These are phyloP conservation scores for Withania somnifera DNA, from an alignment of 305 asterid genomes.

Conservation along the genomic window DNA sequence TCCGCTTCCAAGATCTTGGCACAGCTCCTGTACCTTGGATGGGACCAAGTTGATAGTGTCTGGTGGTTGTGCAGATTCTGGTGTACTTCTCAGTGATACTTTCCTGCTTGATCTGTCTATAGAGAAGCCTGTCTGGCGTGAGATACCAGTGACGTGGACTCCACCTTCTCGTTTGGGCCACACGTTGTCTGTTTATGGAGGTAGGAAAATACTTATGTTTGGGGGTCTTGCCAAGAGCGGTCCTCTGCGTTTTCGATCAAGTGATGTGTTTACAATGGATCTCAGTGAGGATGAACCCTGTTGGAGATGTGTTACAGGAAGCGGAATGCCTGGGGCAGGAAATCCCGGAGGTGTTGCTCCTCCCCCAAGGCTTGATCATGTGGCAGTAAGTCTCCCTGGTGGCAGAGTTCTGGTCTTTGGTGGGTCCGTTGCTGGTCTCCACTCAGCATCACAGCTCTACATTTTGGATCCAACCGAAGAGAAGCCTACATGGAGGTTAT, in stretches of 20 bases:
- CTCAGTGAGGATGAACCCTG: conserved; percentile 73
- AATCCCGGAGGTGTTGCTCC: conserved; percentile 85
- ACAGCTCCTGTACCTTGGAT: conserved; percentile 75
- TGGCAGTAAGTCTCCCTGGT: conserved; percentile 80
- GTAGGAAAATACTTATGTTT: conserved; percentile 75
- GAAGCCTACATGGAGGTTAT: conserved; percentile 86
- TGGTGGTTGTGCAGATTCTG: conserved; percentile 87
- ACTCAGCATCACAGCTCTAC: conserved; percentile 85
- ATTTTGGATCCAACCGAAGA: conserved; percentile 85
- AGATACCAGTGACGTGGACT: conserved; percentile 77
- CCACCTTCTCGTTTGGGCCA: conserved; percentile 89
- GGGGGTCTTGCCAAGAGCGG: conserved; percentile 94
- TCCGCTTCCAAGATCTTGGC: conserved; percentile 89
- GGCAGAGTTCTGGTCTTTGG: conserved; percentile 78
- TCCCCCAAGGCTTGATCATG: conserved; percentile 87
- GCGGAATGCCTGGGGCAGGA: conserved; percentile 88
- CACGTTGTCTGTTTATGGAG: conserved; percentile 63
- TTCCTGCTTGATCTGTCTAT: conserved; percentile 70
- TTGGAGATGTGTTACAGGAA: conserved; percentile 79
- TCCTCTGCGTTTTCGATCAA: conserved; percentile 69
- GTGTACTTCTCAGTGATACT: conserved; percentile 69
- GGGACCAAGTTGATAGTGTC: conserved; percentile 78
- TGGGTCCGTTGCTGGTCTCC: conserved; percentile 88
- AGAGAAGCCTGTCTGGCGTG: conserved; percentile 72
- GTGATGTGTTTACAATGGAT: conserved; percentile 88